phyloP scores from a whole-genome alignment of 2,329 filamentous ascomycete genomes.

The Cytospora piceicola region DNA sequence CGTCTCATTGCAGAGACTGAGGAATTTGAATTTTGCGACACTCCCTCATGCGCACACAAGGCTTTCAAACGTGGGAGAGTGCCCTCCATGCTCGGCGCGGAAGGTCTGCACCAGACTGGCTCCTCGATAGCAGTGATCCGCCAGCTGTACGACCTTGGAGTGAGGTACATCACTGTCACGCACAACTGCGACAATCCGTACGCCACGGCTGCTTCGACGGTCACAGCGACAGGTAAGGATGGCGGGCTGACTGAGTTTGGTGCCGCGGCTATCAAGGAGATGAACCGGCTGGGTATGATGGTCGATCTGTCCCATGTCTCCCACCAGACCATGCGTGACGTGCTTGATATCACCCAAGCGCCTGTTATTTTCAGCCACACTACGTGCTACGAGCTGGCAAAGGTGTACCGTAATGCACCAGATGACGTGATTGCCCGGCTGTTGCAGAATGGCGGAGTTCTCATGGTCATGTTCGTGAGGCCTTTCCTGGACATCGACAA shows the following conservation, averaged over 20 bases:
- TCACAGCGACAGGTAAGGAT: conserved; percentile 17
- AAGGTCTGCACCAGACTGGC: conserved; percentile 19
- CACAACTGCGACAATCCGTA: conserved; percentile 25
- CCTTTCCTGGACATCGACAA: conserved; percentile 43
- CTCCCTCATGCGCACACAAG: background rate
- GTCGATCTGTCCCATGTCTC: conserved; percentile 33
- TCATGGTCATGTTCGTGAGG: conserved; percentile 33
- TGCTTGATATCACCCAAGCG: conserved; percentile 28
- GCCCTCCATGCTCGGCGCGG: conserved; percentile 19
- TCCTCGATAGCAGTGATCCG: conserved; percentile 19
- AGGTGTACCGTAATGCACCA: conserved; percentile 40
- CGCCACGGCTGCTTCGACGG: conserved; percentile 14
- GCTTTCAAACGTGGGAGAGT: conserved; percentile 11
- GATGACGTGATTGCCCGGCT: conserved; percentile 34
- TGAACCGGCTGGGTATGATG: conserved; percentile 39
- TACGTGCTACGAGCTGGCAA: conserved; percentile 27
- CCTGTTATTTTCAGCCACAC: conserved; percentile 33
- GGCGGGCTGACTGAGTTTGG: conserved; percentile 33
- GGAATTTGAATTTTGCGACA: conserved; percentile 9
- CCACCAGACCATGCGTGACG: conserved; percentile 31
- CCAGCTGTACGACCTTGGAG: conserved; percentile 31
- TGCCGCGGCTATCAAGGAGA: conserved; percentile 35
- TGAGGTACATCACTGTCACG: conserved; percentile 34
- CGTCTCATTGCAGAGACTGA: conserved; percentile 9
- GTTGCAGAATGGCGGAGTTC: conserved; percentile 22